Percentiles rank a stretch among this genome's conserved stretches.
Conservation (phyloP, 495 filamentous ascomycete genomes). For the Lasiosphaeris hirsuta region DNA sequence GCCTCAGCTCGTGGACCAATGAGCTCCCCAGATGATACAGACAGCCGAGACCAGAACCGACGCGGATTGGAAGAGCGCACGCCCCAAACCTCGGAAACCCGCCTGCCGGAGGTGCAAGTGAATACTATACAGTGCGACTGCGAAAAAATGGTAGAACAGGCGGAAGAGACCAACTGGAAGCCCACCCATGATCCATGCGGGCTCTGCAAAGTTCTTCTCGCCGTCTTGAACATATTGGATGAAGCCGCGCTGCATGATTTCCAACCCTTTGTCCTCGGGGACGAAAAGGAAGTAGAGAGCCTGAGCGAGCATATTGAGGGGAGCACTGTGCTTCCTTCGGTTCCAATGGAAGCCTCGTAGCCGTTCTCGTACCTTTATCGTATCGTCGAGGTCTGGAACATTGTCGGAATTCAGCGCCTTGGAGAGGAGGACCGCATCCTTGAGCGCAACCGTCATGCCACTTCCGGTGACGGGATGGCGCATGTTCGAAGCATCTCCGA, state of each 20-base stretch:
- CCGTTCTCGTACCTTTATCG: not conserved
- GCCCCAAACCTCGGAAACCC: not conserved
- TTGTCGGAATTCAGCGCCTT: not conserved
- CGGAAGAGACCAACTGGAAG: not conserved
- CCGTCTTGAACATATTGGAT: slow-evolving; percentile 15
- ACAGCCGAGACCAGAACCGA: slow-evolving; percentile 9
- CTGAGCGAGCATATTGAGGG: slow-evolving; percentile 19
- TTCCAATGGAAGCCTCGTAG: slow-evolving; percentile 14
- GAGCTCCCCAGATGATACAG: slow-evolving; percentile 17
- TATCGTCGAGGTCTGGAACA: slow-evolving; percentile 1
- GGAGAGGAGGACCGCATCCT: slow-evolving; percentile 11
- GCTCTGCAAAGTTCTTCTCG: slow-evolving; percentile 16
- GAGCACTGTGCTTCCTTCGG: slow-evolving; percentile 13
- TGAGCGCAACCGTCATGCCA: slow-evolving; percentile 20
- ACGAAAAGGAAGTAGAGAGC: slow-evolving; percentile 17
- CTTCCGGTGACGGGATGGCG: slow-evolving; percentile 17
- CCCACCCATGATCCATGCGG: slow-evolving; percentile 18
- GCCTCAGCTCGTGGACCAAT: slow-evolving; percentile 16
- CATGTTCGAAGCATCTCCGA: slow-evolving; percentile 19
- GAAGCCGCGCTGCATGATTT: slow-evolving; percentile 19
- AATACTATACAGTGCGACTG: slow-evolving; percentile 15
- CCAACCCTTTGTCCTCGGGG: slow-evolving; percentile 3
- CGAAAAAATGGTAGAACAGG: slow-evolving; percentile 18
- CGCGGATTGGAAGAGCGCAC: slow-evolving; percentile 5
- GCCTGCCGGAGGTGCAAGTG: slow-evolving; percentile 8